Percentiles rank a stretch among this genome's conserved stretches.
Evolutionary conservation across 1,284 basidiomycete genomes (phyloP).

Genomic region (Mycosarcoma maydis): DNA sequence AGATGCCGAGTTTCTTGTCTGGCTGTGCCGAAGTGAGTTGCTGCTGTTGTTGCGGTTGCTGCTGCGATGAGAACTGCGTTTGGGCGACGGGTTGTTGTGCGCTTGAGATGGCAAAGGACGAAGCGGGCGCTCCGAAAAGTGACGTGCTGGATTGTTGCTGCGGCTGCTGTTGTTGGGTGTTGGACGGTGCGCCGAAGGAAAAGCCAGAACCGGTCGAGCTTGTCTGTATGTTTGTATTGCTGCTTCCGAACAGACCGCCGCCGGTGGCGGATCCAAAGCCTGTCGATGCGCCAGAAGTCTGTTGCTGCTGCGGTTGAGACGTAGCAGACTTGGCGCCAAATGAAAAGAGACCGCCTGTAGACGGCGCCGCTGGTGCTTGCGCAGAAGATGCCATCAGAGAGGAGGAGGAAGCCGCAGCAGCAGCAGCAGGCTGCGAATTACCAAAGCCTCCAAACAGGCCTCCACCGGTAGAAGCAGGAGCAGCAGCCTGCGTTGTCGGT

Average conservation of each 20-base stretch:
- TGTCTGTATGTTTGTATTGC: constrained; percentile 20
- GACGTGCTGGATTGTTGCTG: constrained; percentile 25
- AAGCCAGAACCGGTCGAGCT: constrained; percentile 21
- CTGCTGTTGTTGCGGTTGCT: constrained; percentile 12
- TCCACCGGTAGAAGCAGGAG: constrained; percentile 20
- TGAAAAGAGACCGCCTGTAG: constrained; percentile 22
- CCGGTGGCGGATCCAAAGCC: constrained; percentile 34
- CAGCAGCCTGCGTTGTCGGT: constrained; percentile 19
- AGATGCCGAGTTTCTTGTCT: constrained; percentile 56
- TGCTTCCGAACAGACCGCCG: constrained; percentile 29
- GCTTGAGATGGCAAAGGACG: constrained; percentile 18
- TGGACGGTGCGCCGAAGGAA: constrained; percentile 26
- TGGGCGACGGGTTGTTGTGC: constrained; percentile 33
- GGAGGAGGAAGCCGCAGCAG: no score
- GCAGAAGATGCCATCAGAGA: constrained; percentile 27
- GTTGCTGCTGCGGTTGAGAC: constrained; percentile 22
- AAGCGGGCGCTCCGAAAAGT: constrained; percentile 32
- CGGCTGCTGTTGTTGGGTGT: constrained; percentile 18
- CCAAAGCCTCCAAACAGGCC: constrained; percentile 36
- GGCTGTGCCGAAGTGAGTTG: constrained; percentile 9
- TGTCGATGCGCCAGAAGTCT: constrained; percentile 6
- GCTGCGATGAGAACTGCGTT: constrained; percentile 21
- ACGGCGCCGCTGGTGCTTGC: constrained; percentile 19
- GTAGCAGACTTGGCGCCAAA: constrained; percentile 39
- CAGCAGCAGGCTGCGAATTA: constrained; percentile 26